Base-by-base conservation (phyloP, 768 basidiomycete genomes). In the Austroboletus eburneus region DNA sequence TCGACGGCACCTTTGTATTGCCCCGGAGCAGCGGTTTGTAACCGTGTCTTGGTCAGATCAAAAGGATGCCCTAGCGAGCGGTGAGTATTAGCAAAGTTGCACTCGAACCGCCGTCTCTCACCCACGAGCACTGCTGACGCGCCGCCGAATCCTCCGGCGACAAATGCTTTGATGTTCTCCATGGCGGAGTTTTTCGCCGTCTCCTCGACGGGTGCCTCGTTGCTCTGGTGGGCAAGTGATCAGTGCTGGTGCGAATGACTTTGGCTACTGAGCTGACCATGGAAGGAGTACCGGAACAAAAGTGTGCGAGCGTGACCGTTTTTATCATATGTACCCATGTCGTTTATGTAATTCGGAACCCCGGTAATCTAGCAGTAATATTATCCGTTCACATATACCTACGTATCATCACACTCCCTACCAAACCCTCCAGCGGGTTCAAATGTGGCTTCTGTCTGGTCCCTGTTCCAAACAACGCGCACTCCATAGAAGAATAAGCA, bases 131-230 rank as follows among this genome's bases (percentile, higher is more conserved):
- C 94, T 25, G 87, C 88, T 51, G 80, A 74, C 44, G 84, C 72
- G 54, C 96, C 96, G 50, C 96, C 96, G 56, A 89, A 86, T 32
- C 96, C 96, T 55, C 96, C 96, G 25, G 92, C 81, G 44, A 95
- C 74, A 71, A 99, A 98, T 4, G 91, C 81, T 69, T 96, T 98
- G 53, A 78, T 56, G 23, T 72, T 72, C 51, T 71, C 72, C 5
- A 55, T 54, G 29, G 63, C 62, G n/a, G 69, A 57, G 20, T 24
- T 65, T 41, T 46, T 66, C n/a, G 45, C 20, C 18, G 46, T 47
- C 37, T 54, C 53, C 50, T 62, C 52, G 29, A 40, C 42, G 27
- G 53, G 51, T 43, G 52, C 45, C 22, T 67, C 63, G 14, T 42
- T 61, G 41, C 55, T 65, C 65, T 65, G 44, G 23, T 8, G 9